Evolutionary conservation across 2,329 filamentous ascomycete species (phyloP), one percentile per base, ranked within the genome.

Genomic region (Aspergillus hortae): DNA sequence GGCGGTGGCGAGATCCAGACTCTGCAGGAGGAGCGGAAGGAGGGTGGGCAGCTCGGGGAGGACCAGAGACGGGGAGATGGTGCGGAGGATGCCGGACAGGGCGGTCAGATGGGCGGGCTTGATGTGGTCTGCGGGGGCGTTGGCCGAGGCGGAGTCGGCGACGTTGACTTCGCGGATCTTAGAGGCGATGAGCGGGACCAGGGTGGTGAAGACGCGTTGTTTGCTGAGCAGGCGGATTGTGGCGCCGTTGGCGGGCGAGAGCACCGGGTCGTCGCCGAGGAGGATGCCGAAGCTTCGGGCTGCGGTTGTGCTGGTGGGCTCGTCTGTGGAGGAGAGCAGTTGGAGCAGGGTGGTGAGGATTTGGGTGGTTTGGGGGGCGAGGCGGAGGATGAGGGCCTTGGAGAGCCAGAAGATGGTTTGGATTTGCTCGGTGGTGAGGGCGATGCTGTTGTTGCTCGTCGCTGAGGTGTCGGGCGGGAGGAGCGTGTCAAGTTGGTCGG

Each of bases 71-170:
- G 84, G 82, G 0, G 84, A 79, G 41, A 86, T 77, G 63, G 80
- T 81, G 46, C 77, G 75, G 38, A 88, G 73, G 12, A 87, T 77
- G 1, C 83, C 83, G 4, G 82, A 80, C 3, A 88, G 74, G 4
- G 85, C 84, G 32, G 85, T 77, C 21, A 88, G 77, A 59, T 85
- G 84, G 55, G 84, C 82, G 44, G 78, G 75, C 66, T 86, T 87
- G 17, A 74, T 51, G 61, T 69, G 60, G n/a, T 54, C 53, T 7
- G 52, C 45, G 41, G 52, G 7, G 6, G 65, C 47, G n/a, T 63
- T 53, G 12, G 67, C 61, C 40, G 66, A 46, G 5, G 64, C 52
- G 27, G 66, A 46, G 5, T 65, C 52, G 27, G 69, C 66, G 6
- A 77, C 57, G 56, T 72, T 73, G 45, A 72, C 61, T 52, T 68